A percentile compares a stretch with the other conserved stretches of the same genome.
Evolutionary conservation across 108 stramenopile species (phyloP).

Genomic region (Cyclotella choctawhatcheeana): DNA sequence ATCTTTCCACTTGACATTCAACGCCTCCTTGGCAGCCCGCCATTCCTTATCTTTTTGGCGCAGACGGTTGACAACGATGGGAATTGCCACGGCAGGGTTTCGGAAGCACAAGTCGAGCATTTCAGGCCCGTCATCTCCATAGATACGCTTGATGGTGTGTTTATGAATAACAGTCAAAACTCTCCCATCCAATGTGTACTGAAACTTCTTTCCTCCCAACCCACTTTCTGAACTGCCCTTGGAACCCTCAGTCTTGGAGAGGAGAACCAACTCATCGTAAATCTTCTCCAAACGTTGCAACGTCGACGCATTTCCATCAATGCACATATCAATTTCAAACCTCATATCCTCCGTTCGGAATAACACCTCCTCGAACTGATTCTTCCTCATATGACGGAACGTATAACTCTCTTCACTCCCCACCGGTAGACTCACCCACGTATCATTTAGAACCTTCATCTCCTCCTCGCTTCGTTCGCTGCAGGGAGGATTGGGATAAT

Average conservation of each 20-base stretch:
- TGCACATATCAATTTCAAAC: slow-evolving; percentile 99
- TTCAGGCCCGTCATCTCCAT: slow-evolving; percentile 92
- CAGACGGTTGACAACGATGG: slow-evolving; percentile 95
- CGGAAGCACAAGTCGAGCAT: slow-evolving; percentile 95
- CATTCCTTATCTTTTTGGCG: slow-evolving; percentile 97
- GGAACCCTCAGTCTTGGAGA: slow-evolving; percentile 61
- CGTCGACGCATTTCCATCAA: slow-evolving; percentile 92
- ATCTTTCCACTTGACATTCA: slow-evolving; percentile 91
- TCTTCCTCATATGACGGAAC: slow-evolving; percentile 98
- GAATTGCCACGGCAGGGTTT: slow-evolving; percentile 95
- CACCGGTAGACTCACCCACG: slow-evolving; percentile 95
- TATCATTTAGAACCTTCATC: slow-evolving; percentile 91
- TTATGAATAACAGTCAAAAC: slow-evolving; percentile 91
- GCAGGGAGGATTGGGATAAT: slow-evolving; percentile 93
- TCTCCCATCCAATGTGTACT: slow-evolving; percentile 85
- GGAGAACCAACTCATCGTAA: slow-evolving; percentile 89
- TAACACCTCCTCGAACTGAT: slow-evolving; percentile 94
- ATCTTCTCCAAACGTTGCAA: slow-evolving; percentile 92
- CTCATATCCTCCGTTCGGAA: slow-evolving; percentile 98
- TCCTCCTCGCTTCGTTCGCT: slow-evolving; percentile 87
- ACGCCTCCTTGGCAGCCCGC: slow-evolving; percentile 72
- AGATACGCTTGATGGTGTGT: slow-evolving; percentile 95
- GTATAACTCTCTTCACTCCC: slow-evolving; percentile 96
- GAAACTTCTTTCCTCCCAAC: slow-evolving; percentile 67
- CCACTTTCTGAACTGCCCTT: slow-evolving; percentile 47